Conservation (phyloP, 2,329 filamentous ascomycete species). For the Xylariaceae sp. region DNA sequence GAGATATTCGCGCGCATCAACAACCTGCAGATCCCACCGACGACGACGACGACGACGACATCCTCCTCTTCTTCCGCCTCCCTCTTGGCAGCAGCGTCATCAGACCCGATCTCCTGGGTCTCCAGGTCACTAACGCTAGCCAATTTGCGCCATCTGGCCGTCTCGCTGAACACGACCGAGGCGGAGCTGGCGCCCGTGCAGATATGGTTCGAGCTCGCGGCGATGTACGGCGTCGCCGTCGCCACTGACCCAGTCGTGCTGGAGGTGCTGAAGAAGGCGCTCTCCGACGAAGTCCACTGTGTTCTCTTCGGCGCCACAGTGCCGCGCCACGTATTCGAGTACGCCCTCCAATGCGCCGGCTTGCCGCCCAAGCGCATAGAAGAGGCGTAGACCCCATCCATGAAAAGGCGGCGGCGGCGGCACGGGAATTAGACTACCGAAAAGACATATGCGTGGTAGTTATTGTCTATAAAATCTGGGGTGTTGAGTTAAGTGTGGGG, state of each 20-base stretch:
- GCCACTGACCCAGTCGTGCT: constrained; percentile 35
- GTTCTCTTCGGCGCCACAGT: constrained; percentile 45
- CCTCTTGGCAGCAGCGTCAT: not conserved
- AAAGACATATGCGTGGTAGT: not conserved
- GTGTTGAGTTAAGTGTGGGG: no score
- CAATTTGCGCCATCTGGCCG: constrained; percentile 41
- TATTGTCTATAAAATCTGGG: no score
- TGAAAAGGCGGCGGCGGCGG: not conserved
- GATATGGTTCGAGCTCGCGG: constrained; percentile 49
- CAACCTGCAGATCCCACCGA: not conserved
- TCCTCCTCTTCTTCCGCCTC: not conserved
- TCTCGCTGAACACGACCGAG: constrained; percentile 38
- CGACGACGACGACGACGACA: not conserved
- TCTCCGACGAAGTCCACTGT: constrained; percentile 42
- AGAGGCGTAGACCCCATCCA: not conserved
- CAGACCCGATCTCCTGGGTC: constrained; percentile 32
- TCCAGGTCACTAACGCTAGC: constrained; percentile 38
- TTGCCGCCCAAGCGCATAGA: not conserved
- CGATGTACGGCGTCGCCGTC: constrained; percentile 35
- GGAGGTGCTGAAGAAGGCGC: constrained; percentile 36
- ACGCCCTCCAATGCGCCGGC: constrained; percentile 34
- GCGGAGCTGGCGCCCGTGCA: constrained; percentile 47
- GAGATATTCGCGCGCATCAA: constrained; percentile 5
- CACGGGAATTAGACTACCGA: not conserved
- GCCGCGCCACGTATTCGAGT: constrained; percentile 43